Evolutionary conservation across 2,329 filamentous ascomycete species (phyloP).

Genomic region (Myriosclerotinia scirpicola): DNA sequence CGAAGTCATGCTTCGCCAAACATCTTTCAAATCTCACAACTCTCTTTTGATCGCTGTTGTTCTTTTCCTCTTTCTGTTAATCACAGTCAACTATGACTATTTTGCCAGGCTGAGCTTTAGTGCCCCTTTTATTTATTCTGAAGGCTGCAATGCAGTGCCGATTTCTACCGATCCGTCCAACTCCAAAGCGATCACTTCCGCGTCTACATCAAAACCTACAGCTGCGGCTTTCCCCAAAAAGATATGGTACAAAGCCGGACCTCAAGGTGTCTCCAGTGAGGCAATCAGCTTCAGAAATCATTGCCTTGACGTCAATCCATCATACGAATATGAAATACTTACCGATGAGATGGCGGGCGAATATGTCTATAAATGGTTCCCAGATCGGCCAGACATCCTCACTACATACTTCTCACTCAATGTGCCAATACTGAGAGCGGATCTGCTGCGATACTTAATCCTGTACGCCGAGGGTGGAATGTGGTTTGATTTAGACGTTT

Average conservation of each 20-base stretch:
- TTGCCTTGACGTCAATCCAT: slow-evolving; percentile 39
- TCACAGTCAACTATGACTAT: too few species aligned
- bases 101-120: too few species aligned
- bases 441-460: slow-evolving; percentile 64
- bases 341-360: slow-evolving; percentile 30
- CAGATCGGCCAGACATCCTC: slow-evolving; percentile 62
- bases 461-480: slow-evolving; percentile 57
- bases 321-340: slow-evolving; percentile 36
- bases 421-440: slow-evolving; percentile 65
- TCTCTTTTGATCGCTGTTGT: too few species aligned
- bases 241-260: slow-evolving; percentile 46
- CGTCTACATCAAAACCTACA: not conserved
- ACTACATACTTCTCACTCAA: slow-evolving; percentile 59
- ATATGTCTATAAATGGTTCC: not conserved
- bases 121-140: too few species aligned
- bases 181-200: not conserved
- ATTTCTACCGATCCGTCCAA: not conserved
- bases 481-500: slow-evolving; percentile 60
- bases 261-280: slow-evolving; percentile 41
- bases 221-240: slow-evolving; percentile 34
- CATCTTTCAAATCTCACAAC: too few species aligned
- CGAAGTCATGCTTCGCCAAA: too few species aligned
- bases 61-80: too few species aligned
- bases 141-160: not conserved
- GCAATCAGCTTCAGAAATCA: slow-evolving; percentile 40